A percentile compares a stretch with the other conserved stretches of the same genome.
Evolutionary conservation across 805 yeast species (phyloP).

Genomic region (Torulaspora delbrueckii): DNA sequence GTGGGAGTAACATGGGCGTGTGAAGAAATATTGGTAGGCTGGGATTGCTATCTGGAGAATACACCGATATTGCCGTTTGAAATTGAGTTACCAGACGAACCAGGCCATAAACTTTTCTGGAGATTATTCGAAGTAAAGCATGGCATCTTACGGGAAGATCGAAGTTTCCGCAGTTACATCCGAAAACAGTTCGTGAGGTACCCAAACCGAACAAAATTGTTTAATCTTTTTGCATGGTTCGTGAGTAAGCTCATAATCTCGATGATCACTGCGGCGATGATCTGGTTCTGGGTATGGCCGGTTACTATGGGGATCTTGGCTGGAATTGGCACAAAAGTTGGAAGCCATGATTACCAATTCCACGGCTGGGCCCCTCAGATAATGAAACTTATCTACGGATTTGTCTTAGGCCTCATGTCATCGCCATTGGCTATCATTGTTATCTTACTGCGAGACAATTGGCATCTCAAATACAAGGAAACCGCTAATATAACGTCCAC

Average conservation of each 20-base stretch:
- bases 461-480: constrained; percentile 8
- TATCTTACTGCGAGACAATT: constrained; percentile 18
- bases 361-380: constrained; percentile 24
- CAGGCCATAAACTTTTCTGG: constrained; percentile 7
- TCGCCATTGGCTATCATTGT: constrained; percentile 19
- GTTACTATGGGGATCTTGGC: constrained; percentile 27
- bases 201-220: constrained; percentile 10
- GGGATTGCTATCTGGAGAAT: constrained; percentile 17
- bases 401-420: constrained; percentile 18
- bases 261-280: constrained; percentile 12
- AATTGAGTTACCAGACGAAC: constrained; percentile 4
- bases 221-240: constrained; percentile 18
- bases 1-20: constrained; percentile 23
- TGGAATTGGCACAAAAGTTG: constrained; percentile 17
- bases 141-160: constrained; percentile 11
- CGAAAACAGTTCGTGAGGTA: constrained; percentile 10
- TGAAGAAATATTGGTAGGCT: constrained; percentile 23
- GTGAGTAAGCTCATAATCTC: constrained; percentile 18
- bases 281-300: constrained; percentile 27
- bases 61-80: constrained; percentile 12
- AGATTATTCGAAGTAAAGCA: constrained; percentile 16
- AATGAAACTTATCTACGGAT: constrained; percentile 21
- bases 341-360: constrained; percentile 19
- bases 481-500: neutral
- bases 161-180: constrained; percentile 6